These are phyloP conservation scores for Tylopilus sp. DNA, from an alignment of 1,284 basidiomycete species.

Conservation along the genomic window DNA sequence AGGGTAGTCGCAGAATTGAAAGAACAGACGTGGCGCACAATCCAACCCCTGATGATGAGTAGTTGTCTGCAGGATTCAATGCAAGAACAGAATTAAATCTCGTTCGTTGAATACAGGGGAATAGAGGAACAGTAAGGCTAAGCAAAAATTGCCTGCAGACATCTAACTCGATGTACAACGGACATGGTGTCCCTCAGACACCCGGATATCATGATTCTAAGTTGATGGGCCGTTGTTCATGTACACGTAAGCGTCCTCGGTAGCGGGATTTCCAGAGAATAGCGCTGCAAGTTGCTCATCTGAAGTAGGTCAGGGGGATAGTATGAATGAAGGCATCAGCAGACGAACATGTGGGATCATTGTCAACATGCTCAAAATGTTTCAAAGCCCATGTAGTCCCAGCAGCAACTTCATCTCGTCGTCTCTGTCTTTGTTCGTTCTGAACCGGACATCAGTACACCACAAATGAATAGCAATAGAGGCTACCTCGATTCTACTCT, in stretches of 20 bases:
- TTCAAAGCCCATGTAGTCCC: conserved; percentile 82
- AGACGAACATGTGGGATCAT: conserved; percentile 76
- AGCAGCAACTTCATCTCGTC: conserved; percentile 85
- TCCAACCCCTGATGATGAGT: conserved; percentile 16
- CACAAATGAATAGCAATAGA: neutral
- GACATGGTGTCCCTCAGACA: conserved; percentile 9
- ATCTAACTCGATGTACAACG: conserved; percentile 20
- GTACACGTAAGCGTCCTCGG: conserved; percentile 77
- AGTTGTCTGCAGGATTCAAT: conserved; percentile 5
- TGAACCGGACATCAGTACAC: conserved; percentile 40
- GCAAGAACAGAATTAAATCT: conserved; percentile 27
- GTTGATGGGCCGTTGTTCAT: conserved; percentile 59
- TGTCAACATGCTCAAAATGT: conserved; percentile 78
- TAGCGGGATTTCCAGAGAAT: conserved; percentile 62
- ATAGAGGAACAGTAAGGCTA: conserved; percentile 26
- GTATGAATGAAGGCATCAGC: conserved; percentile 2
- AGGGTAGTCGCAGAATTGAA: conserved; percentile 53
- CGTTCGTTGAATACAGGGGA: conserved; percentile 24
- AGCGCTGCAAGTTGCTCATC: conserved; percentile 70
- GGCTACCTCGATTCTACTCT: conserved; percentile 90
- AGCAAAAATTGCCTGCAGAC: conserved; percentile 29
- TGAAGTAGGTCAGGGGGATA: conserved; percentile 39
- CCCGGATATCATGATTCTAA: conserved; percentile 26
- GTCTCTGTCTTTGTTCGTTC: conserved; percentile 93
- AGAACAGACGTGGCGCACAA: conserved; percentile 1